Evolutionary conservation across 1,139 yeast genomes (phyloP).

Genomic region (Debaryomyces nepalensis): DNA sequence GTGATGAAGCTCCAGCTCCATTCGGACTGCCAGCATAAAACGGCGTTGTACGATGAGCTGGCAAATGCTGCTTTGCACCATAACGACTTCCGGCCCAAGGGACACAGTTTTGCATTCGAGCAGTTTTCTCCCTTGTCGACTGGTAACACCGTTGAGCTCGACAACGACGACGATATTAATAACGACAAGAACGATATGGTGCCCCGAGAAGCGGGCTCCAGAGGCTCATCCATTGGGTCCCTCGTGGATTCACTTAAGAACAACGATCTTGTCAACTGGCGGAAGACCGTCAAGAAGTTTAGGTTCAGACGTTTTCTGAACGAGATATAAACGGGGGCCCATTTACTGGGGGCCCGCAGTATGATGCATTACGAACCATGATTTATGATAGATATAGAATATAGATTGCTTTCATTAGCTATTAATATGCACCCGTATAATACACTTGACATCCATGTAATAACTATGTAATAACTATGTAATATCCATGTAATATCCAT

Average conservation of each 20-base stretch:
- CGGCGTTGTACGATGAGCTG: no score
- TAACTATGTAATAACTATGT: neutral
- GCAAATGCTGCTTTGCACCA: neutral
- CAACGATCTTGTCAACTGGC: conserved; percentile 27
- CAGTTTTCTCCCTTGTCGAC: conserved; percentile 7
- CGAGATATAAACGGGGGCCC: conserved; percentile 18
- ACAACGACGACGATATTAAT: conserved; percentile 7
- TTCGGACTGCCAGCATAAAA: neutral
- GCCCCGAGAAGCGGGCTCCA: conserved; percentile 17
- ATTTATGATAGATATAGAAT: conserved; percentile 9
- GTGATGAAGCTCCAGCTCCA: conserved; percentile 19
- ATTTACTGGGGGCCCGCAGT: neutral
- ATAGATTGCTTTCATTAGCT: conserved; percentile 10
- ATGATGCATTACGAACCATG: conserved; percentile 3
- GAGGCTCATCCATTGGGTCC: conserved; percentile 29
- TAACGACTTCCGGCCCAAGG: conserved; percentile 4
- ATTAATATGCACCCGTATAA: no score
- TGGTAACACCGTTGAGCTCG: neutral
- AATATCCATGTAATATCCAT: no score
- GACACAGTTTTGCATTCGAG: conserved; percentile 6
- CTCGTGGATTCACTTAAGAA: conserved; percentile 25
- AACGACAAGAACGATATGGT: no score
- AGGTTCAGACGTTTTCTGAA: conserved; percentile 31
- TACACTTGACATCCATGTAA: no score
- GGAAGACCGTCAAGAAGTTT: conserved; percentile 32